Base-by-base conservation (phyloP, 345 rosid species). In the Gossypium thurberi region DNA sequence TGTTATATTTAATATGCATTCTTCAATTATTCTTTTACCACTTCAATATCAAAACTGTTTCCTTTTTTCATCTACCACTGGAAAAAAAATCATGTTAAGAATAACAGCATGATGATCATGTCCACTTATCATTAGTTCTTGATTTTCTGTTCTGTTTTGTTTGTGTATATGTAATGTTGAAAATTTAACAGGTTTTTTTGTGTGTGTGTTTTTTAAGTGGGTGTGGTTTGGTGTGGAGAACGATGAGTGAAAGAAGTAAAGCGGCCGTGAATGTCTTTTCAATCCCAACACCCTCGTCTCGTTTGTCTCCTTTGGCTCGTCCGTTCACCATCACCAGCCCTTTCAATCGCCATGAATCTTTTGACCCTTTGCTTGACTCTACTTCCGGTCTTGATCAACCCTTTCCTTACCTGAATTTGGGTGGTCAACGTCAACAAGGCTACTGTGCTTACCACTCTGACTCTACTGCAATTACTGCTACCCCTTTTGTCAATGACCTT, bases 221-320 rank as follows among this genome's bases (percentile, higher is more conserved):
- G 47, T 44, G 40, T 43, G 13, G 21, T 40, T 44, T 65, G 70
- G 70, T 51, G 55, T 37, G 28, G 50, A 70, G 68, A 10, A 65
- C 3, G 69, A 84, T 78, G 82, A 73, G 74, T 70, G 81, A 68
- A 48, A 69, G 43, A 71, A 64, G 14, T 15, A 57, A 72, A 72
- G 70, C 40, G 40, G 40, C 62, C 73, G 11, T 33, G 18, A 40
- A 55, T 20, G 58, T 69, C 60, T 52, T 46, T 65, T 69, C 70
- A 50, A 17, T 25, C 9, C 53, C 75, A 42, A 2, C 79, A 17
- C 61, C 70, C n/a, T 51, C 77, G 11, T 78, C 79, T 70, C 82
- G 86, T 78, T 77, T 87, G 62, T 83, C 88, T 18, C 74, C 91
- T 70, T 77, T 62, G 26, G 78, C 87, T 28, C 74, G 67, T 23